phyloP scores from a whole-genome alignment of 257 asterid genomes.

The Solanum pinnatisectum region DNA sequence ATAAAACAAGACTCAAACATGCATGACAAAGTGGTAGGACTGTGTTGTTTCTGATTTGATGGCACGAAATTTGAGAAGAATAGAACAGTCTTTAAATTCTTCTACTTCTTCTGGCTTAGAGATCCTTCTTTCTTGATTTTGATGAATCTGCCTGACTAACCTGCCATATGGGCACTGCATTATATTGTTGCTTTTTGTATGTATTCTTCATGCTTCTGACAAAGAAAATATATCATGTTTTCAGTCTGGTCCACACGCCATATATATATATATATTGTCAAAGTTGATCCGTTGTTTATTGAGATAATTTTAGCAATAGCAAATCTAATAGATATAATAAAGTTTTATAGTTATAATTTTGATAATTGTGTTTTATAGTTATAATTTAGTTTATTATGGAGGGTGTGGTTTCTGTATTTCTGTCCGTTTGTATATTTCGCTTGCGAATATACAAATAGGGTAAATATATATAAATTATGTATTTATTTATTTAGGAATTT shows the following conservation, averaged over 20 bases:
- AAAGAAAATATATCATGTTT: background rate
- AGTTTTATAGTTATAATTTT: no score
- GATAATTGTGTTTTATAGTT: no score
- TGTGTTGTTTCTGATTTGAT: background rate
- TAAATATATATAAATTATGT: no score
- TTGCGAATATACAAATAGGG: no score
- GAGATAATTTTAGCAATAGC: no score
- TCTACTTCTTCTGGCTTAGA: background rate
- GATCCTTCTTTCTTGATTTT: background rate
- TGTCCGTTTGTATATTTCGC: no score
- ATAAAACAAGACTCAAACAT: background rate
- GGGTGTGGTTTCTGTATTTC: no score
- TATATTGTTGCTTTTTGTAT: background rate
- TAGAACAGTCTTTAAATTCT: background rate
- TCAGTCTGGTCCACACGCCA: background rate
- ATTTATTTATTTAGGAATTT: no score
- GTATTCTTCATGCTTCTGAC: background rate
- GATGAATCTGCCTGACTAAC: background rate
- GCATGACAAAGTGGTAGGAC: background rate
- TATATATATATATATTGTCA: background rate
- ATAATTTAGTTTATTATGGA: no score
- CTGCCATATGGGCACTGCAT: background rate
- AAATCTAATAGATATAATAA: no score
- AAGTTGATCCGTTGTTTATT: background rate
- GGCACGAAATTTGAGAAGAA: background rate